Evolutionary conservation across 495 filamentous ascomycete species (phyloP).

Genomic region (Aspergillus biplanus): DNA sequence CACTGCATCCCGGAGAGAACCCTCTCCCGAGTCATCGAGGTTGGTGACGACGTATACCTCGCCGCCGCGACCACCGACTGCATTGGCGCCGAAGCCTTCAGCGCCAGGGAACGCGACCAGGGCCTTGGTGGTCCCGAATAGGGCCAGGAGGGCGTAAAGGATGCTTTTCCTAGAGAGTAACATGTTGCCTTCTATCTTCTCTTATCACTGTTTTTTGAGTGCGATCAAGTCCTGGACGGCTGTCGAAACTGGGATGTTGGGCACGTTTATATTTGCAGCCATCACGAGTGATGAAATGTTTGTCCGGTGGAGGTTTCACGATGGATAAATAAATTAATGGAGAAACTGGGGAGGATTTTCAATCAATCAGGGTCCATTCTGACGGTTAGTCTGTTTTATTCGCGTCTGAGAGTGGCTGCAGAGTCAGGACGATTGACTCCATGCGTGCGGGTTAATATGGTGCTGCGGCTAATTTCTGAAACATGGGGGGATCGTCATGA

Average conservation of each 20-base stretch:
- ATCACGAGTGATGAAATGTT: too few species aligned
- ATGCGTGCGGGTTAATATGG: background rate
- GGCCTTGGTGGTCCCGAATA: conserved; percentile 11
- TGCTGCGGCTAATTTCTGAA: conserved; percentile 11
- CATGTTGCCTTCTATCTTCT: too few species aligned
- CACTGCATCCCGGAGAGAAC: conserved; percentile 24
- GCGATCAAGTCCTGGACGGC: background rate
- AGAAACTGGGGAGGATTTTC: background rate
- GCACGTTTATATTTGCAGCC: too few species aligned
- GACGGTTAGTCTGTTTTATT: background rate
- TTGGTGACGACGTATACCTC: conserved; percentile 24
- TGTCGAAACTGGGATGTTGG: too few species aligned
- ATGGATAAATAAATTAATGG: background rate
- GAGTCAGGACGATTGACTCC: conserved; percentile 7
- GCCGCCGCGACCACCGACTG: conserved; percentile 23
- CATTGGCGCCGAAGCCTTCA: conserved; percentile 25
- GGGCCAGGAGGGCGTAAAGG: conserved; percentile 2
- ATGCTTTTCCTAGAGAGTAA: background rate
- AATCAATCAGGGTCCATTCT: conserved; percentile 2
- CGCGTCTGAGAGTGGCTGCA: background rate
- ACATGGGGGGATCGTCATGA: conserved; percentile 12
- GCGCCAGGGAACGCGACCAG: conserved; percentile 26
- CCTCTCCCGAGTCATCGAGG: conserved; percentile 23
- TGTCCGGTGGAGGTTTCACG: too few species aligned
- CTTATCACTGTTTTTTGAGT: background rate